These are phyloP conservation scores for Entomortierella beljakovae DNA, from an alignment of 192 early-diverging fungal species.

Conservation along the genomic window DNA sequence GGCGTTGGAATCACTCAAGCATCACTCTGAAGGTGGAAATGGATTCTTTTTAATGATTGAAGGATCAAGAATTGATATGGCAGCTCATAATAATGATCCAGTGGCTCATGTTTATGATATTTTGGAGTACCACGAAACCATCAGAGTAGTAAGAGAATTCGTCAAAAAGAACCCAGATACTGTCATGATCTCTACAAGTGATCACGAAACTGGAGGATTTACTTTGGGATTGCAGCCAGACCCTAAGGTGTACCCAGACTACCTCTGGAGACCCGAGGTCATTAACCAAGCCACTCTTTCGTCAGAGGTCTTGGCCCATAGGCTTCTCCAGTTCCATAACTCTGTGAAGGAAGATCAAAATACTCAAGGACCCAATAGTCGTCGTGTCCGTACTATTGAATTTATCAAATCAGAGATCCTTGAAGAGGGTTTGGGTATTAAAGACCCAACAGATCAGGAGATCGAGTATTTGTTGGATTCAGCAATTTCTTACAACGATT, in stretches of 20 bases:
- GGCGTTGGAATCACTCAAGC: conserved; percentile 81
- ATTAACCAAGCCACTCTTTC: conserved; percentile 78
- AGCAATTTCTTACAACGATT: not conserved
- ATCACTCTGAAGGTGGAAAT: conserved; percentile 51
- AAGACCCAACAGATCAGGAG: conserved; percentile 75
- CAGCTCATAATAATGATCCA: conserved; percentile 96
- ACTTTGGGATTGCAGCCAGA: conserved; percentile 81
- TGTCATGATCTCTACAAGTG: conserved; percentile 89
- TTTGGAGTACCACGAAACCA: conserved; percentile 85
- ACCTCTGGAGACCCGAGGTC: conserved; percentile 84
- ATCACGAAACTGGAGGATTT: conserved; percentile 99
- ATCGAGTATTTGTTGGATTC: conserved; percentile 57
- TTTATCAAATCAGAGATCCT: conserved; percentile 70
- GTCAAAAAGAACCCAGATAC: conserved; percentile 86
- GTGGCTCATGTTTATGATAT: conserved; percentile 94
- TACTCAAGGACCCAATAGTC: not conserved
- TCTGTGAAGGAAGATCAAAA: conserved; percentile 1
- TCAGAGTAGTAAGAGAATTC: conserved; percentile 79
- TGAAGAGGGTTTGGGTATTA: conserved; percentile 75
- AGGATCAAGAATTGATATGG: conserved; percentile 97
- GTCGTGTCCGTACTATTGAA: conserved; percentile 2
- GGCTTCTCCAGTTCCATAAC: conserved; percentile 53
- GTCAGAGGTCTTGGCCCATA: conserved; percentile 63
- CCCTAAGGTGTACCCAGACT: conserved; percentile 83
- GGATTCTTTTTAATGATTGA: conserved; percentile 99